phyloP scores from a whole-genome alignment of 306 rosid genomes.

The Prunus dulcis region DNA sequence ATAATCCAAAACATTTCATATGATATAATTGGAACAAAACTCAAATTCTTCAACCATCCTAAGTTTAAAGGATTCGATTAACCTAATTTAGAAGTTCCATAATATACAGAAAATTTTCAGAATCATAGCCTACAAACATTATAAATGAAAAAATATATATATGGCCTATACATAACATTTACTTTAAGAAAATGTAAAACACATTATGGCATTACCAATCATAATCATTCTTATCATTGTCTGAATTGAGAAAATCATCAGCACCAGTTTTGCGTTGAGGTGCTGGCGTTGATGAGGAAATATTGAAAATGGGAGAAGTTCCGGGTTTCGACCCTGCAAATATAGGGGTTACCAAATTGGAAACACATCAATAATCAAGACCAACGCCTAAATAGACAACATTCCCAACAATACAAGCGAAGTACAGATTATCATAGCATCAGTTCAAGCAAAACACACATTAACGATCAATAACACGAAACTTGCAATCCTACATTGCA shows the following conservation, averaged over 20 bases:
- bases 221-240: conserved; percentile 77
- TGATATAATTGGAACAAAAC: background rate
- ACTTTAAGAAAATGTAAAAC: background rate
- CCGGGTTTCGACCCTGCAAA: conserved; percentile 58
- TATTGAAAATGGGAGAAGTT: conserved; percentile 54
- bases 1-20: background rate
- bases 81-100: background rate
- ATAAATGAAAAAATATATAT: background rate
- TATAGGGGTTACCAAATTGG: conserved; percentile 15
- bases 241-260: conserved; percentile 80
- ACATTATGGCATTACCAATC: conserved; percentile 61
- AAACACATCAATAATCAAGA: background rate
- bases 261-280: conserved; percentile 56
- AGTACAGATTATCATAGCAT: background rate
- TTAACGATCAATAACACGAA: background rate
- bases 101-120: background rate
- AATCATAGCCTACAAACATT: background rate
- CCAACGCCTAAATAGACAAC: background rate
- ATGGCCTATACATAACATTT: background rate
- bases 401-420: background rate
- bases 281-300: conserved; percentile 57
- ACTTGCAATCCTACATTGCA: background rate
- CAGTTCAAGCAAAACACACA: background rate
- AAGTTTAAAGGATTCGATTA: background rate
- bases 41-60: background rate